Evolutionary conservation across 2,329 filamentous ascomycete genomes (phyloP), one percentile per base, ranked within the genome.

Genomic region (Colletotrichum cordylinicola): DNA sequence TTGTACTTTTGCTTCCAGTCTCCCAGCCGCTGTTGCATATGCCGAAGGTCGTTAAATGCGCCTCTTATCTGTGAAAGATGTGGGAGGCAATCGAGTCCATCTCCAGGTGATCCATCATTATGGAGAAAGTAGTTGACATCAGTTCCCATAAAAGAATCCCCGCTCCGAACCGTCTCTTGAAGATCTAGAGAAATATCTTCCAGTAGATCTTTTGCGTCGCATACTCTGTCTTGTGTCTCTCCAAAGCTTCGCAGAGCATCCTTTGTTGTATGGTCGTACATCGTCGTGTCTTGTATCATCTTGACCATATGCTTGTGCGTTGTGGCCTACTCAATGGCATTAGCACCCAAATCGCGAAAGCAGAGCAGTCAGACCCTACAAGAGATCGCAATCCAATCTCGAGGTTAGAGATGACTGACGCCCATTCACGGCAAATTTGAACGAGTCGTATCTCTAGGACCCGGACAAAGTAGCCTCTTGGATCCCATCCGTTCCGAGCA

Each of bases 61-160:
- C 35, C 27, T 2, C 68, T 43, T 8, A 70, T 56, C 1, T 70
- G 39, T 1, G 60, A 55, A 1, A 70, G n/a, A 16, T 39, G 39
- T 0, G 29, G 60, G 1, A 70, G 18, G n/a, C 39, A 64, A 0
- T 29, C 13, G 8, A 16, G 7, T 0, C 2, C 33, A 6, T 60
- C 48, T 2, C 13, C 69, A 1, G 61, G 12, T 1, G 24, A 29
- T 1, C n/a, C 29, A 6, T 65, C 43, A 4, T 60, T 9, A 8
- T 39, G 31, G 6, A 56, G 43, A 7, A 71, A 71, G 24, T 71
- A 71, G 6, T 33, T n/a, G 13, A 71, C 69, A 6, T 71, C 61
- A 0, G 69, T 60, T 1, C 12, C 33, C 69, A 71, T 58, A 3
- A 71, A 71, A 1, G 27, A 24, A 0, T 66, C 48, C 1, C 69